Percentiles rank a stretch among this genome's conserved stretches.
phyloP scores from a whole-genome alignment of 1,139 yeast species.

The Scheffersomyces parashehatae region DNA sequence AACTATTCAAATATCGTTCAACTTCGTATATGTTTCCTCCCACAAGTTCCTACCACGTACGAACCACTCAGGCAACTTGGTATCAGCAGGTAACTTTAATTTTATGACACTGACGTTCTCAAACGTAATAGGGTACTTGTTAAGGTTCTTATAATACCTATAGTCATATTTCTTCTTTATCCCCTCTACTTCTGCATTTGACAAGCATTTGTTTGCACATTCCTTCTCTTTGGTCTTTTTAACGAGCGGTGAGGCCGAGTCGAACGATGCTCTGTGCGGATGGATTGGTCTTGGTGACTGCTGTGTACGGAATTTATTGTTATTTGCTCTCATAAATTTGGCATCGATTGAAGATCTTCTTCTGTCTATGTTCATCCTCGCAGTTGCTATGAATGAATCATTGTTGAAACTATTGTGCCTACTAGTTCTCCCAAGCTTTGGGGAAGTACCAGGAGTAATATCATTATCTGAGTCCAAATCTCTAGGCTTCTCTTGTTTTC shows the following conservation, averaged over 20 bases:
- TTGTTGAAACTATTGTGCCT: conserved; percentile 27
- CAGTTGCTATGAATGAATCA: conserved; percentile 22
- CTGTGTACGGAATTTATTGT: conserved; percentile 30
- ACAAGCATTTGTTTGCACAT: conserved; percentile 3
- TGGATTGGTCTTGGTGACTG: conserved; percentile 16
- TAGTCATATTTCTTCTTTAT: conserved; percentile 30
- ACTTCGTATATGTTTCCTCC: conserved; percentile 38
- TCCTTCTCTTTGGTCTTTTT: conserved; percentile 5
- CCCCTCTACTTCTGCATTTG: conserved; percentile 21
- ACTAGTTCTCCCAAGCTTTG: conserved; percentile 20
- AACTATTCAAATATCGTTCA: conserved; percentile 3
- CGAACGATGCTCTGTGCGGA: conserved; percentile 22
- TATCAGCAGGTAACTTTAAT: conserved; percentile 61
- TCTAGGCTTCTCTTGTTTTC: conserved; percentile 38
- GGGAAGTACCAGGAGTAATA: conserved; percentile 38
- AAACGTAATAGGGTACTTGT: conserved; percentile 28
- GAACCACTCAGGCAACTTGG: conserved; percentile 73
- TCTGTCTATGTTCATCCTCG: conserved; percentile 25
- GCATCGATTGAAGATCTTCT: conserved; percentile 39
- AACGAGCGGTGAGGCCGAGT: conserved; percentile 17
- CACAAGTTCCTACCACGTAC: conserved; percentile 59
- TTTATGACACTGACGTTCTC: conserved; percentile 42
- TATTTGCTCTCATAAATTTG: conserved; percentile 22
- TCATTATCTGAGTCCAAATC: conserved; percentile 13
- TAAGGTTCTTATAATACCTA: conserved; percentile 39